phyloP scores from a whole-genome alignment of 305 asterid genomes.

The Fraxinus sp. region DNA sequence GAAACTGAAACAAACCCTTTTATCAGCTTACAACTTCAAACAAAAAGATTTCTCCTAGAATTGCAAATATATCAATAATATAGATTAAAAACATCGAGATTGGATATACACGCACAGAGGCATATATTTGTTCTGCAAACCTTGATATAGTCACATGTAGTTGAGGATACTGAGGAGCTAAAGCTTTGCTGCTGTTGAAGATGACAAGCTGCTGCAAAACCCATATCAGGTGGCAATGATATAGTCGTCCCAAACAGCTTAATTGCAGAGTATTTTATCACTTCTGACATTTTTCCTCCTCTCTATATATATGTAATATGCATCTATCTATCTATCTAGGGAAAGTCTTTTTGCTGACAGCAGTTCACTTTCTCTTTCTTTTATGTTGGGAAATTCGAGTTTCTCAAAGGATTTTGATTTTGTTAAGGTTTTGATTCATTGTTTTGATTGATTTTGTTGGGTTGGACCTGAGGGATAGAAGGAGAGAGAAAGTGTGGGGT shows the following conservation, averaged over 20 bases:
- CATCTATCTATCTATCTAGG: not conserved
- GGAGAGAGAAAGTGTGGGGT: slow-evolving; percentile 34
- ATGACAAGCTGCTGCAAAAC: slow-evolving; percentile 20
- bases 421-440: slow-evolving; percentile 16
- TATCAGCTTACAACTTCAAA: not conserved
- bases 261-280: slow-evolving; percentile 43
- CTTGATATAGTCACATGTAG: slow-evolving; percentile 40
- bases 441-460: slow-evolving; percentile 20
- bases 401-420: slow-evolving; percentile 7
- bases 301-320: not conserved
- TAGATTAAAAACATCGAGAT: not conserved
- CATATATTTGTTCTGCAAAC: slow-evolving; percentile 29
- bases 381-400: slow-evolving; percentile 5
- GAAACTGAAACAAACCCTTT: slow-evolving; percentile 6
- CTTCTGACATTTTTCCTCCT: slow-evolving; percentile 49
- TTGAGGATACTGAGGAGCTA: slow-evolving; percentile 35
- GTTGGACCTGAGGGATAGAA: slow-evolving; percentile 27
- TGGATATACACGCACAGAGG: not conserved
- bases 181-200: slow-evolving; percentile 29
- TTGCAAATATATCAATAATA: not conserved
- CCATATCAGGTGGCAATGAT: slow-evolving; percentile 31
- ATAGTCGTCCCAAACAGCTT: slow-evolving; percentile 81
- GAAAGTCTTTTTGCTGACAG: not conserved
- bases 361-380: slow-evolving; percentile 14
- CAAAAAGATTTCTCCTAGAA: slow-evolving; percentile 18